Evolutionary conservation across 2,329 filamentous ascomycete genomes (phyloP), one percentile per base, ranked within the genome.

Genomic region (Alternaria brassicae): DNA sequence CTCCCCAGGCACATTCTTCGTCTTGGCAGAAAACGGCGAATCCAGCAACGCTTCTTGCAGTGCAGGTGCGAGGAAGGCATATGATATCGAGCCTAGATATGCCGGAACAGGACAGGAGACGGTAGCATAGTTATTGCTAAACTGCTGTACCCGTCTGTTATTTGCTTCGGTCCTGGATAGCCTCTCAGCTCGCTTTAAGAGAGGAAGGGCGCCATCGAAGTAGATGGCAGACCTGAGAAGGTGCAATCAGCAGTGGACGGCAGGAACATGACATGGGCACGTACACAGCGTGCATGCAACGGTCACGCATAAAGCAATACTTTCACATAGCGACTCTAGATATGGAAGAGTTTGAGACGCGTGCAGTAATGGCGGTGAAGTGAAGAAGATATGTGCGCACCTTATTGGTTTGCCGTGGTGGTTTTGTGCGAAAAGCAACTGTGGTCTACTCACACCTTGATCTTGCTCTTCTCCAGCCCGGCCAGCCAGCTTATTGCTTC

Each of bases 151-250:
- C 21, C 85, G 82, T 4, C 79, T 78, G 7, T 89, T 85, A 21
- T 82, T 85, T 19, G 81, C 83, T 49, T 86, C 80, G 34, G 91
- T 81, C 32, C 92, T 84, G 9, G 83, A 76, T 50, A 88, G 78
- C 4, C 92, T 85, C 6, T 87, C 86, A 0, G 79, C 74, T 32
- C 84, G 82, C 73, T 97, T 97, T 4, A 81, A 77, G 0, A 74
- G 58, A 0, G 94, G 94, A 1, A 98, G 82, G 56, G 87, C 89
- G 13, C 93, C 93, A 75, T 98, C 94, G 69, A 98, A 97, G 74
- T 90, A 93, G 53, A 97, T 90, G 45, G 84, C 86, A 58, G 86
- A 67, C 56, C 75, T 76, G 44, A 40, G 17, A 60, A 40, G 25
- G 51, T 36, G 44, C 39, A 25, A 60, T 72, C 58, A 72, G 69